Evolutionary conservation across 2,329 filamentous ascomycete genomes (phyloP), one percentile per base, ranked within the genome.

Genomic region (Hymenoscyphus fructigenus): DNA sequence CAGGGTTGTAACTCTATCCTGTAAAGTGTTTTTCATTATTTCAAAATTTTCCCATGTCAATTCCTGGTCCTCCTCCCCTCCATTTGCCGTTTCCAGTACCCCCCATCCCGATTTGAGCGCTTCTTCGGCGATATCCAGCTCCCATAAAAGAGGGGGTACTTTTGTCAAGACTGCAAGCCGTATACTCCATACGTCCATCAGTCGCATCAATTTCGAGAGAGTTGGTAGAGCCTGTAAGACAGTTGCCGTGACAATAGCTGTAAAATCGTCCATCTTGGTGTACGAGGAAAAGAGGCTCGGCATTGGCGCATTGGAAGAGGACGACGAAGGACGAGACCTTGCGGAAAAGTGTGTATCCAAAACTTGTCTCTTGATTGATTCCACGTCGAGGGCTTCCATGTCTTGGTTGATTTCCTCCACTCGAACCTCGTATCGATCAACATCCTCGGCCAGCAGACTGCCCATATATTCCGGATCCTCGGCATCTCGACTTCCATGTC

Each of bases 311-410:
- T 76, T 80, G 1, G 85, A 80, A 72, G 79, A 72, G 68, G 82
- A 76, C 57, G 82, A 79, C 12, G 82, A 82, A 12, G 80, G 81
- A 53, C 84, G 81, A 64, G 85, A 88, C 69, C 81, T 81, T 7
- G 84, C 85, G 69, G 88, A 79, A 75, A 90, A 88, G 79, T 97
- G 91, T 72, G 91, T 91, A 76, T 90, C 88, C 68, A 97, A 80
- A 70, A 97, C 91, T 74, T 94, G 91, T 56, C 85, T 87, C 79
- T 99, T 98, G 75, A 99, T 88, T 68, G 96, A 92, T 73, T 98
- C 91, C 47, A 96, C 81, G 62, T 91, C 86, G 60, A 95, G 80
- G 47, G 85, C 83, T 63, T 91, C 86, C 79, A 95, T 80, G 64
- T 88, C 87, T 56, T 83, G 81, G 15, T 81, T 83, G 65, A 98